phyloP scores from a whole-genome alignment of 2,329 filamentous ascomycete genomes.

The Mycocentrospora acerina region DNA sequence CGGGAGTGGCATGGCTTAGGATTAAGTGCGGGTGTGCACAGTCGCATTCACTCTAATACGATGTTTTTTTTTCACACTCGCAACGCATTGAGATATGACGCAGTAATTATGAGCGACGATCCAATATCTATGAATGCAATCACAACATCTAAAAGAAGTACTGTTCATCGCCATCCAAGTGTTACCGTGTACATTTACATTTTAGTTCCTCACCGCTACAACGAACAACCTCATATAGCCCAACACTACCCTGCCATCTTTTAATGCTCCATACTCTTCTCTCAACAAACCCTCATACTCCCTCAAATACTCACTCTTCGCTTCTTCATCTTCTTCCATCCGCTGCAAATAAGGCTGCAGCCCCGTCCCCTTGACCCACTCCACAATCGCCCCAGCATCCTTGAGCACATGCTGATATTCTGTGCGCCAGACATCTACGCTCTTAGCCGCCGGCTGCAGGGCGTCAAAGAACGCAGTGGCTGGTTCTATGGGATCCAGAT shows the following conservation, averaged over 20 bases:
- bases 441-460: conserved; percentile 40
- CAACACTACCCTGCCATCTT: conserved; percentile 57
- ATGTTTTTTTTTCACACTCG: no score
- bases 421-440: conserved; percentile 58
- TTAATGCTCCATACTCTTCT: conserved; percentile 46
- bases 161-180: no score
- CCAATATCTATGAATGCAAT: no score
- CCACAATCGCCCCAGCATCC: conserved; percentile 54
- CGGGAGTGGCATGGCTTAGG: conserved; percentile 7
- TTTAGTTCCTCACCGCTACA: conserved; percentile 41
- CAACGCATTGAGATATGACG: no score
- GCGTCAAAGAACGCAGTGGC: conserved; percentile 53
- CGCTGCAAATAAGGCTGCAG: conserved; percentile 57
- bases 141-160: no score
- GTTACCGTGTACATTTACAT: no score
- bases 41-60: no score
- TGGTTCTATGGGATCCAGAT: conserved; percentile 53
- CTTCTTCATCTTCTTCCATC: conserved; percentile 41
- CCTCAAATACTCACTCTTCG: conserved; percentile 46
- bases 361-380: conserved; percentile 62
- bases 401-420: conserved; percentile 56
- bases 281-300: conserved; percentile 52
- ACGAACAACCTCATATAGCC: conserved; percentile 60
- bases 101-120: no score
- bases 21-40: no score